These are phyloP conservation scores for Penicillium simplicissimum DNA, from an alignment of 495 filamentous ascomycete species.

Conservation along the genomic window DNA sequence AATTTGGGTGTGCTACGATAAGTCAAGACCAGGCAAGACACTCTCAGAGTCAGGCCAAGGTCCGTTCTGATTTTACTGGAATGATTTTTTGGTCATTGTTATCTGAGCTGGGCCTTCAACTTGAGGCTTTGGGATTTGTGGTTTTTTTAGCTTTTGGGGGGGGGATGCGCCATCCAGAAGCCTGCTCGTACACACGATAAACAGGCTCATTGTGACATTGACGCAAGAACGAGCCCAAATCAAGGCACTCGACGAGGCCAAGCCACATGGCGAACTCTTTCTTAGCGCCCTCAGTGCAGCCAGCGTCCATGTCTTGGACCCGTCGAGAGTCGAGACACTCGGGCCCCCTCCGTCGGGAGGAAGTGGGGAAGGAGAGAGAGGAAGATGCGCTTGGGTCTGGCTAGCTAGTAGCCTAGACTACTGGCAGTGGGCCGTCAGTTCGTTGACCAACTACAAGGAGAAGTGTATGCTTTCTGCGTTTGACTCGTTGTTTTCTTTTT, in stretches of 20 bases:
- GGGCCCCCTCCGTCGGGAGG: background rate
- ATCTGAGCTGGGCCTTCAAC: no score
- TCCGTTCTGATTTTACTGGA: background rate
- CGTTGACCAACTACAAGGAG: background rate
- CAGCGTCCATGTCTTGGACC: background rate
- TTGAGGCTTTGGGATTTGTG: background rate
- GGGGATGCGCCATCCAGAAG: background rate
- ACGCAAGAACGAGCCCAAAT: background rate
- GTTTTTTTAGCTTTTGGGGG: no score
- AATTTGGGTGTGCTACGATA: constrained; percentile 7
- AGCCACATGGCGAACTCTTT: background rate
- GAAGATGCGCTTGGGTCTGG: background rate
- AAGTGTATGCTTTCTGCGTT: background rate
- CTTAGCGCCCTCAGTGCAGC: background rate
- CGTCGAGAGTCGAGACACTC: background rate
- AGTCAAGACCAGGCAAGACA: constrained; percentile 1
- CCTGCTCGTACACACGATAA: background rate
- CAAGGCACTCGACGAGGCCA: background rate
- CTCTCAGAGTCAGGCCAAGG: background rate
- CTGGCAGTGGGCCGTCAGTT: background rate
- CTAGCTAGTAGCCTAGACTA: background rate
- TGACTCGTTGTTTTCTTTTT: background rate
- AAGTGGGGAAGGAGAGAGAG: background rate
- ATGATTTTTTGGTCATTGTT: no score
- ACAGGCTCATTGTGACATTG: background rate